A percentile compares a stretch with the other conserved stretches of the same genome.
Conservation (phyloP, 2,329 filamentous ascomycete species). For the Cordyceps cateniannulata region DNA sequence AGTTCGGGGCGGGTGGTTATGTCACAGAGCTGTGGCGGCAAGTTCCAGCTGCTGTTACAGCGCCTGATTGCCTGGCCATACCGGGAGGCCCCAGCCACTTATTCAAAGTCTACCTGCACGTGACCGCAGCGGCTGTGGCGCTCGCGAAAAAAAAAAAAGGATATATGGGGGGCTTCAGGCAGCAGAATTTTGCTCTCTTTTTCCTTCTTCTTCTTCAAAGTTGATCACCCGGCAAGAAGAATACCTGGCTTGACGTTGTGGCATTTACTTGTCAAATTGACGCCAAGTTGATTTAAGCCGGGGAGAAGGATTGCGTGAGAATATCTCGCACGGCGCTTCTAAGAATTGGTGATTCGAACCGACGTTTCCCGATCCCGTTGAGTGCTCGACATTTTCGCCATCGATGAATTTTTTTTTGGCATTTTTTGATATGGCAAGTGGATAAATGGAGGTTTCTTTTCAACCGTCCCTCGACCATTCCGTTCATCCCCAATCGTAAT, state of each 20-base stretch:
- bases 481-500: neutral
- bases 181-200: constrained; percentile 17
- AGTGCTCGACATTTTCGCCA: constrained; percentile 48
- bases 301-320: constrained; percentile 44
- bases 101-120: neutral
- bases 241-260: constrained; percentile 45
- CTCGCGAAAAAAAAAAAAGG: neutral
- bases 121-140: neutral
- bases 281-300: constrained; percentile 52
- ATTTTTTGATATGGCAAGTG: no score
- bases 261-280: constrained; percentile 29
- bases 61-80: neutral
- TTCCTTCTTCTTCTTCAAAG: constrained; percentile 38
- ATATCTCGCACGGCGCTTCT: constrained; percentile 45
- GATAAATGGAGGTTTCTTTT: neutral
- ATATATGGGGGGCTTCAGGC: neutral
- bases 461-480: neutral
- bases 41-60: constrained; percentile 4
- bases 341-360: constrained; percentile 57
- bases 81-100: neutral
- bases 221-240: constrained; percentile 51
- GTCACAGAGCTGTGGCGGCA: neutral
- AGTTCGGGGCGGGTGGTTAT: neutral
- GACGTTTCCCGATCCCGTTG: constrained; percentile 57
- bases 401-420: neutral